Base-by-base conservation (phyloP, 2,329 filamentous ascomycete species). In the Lizonia empirigonia region DNA sequence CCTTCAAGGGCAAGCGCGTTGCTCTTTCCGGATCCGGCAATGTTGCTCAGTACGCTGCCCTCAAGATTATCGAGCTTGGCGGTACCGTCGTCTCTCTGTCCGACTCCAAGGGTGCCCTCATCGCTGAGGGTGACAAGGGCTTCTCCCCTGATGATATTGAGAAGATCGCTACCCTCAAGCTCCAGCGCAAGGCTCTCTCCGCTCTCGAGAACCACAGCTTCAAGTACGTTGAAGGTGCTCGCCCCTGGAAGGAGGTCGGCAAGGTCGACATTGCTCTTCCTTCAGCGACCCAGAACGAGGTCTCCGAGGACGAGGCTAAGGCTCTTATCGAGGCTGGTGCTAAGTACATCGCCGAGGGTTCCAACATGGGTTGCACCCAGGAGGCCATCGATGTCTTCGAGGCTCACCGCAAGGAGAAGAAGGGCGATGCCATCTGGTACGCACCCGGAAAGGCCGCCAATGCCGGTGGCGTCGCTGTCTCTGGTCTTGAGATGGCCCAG, bases 341-440 rank as follows among this genome's bases (percentile, higher is more conserved):
- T 71, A 85, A 87, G 74, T 95, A 91, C 80, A 87, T 97, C 62
- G 94, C 94, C 51, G 94, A 99, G 80, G 94, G 94, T 50, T 94
- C 89, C 78, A 97, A 97, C 85, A 97, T 99, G 94, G 94, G 94
- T 60, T 97, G 91, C 82, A 97, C 92, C 26, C 91, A 94, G 78
- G 91, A 89, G 61, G 93, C 93, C 63, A 97, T 99, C 69, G 89
- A 96, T 69, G 80, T 91, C 61, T 97, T 97, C 74, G 93, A 97
- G 84, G 83, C 82, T 15, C 80, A 86, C 68, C 84, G 92, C 64
- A 85, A 81, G 67, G 74, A 80, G 73, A 84, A 84, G 73, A 85
- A 90, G 80, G 85, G 84, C 60, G 76, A 77, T 6, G 85, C 90
- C 54, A 86, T 96, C 76, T 99, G 94, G 94, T 97, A 97, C 77